phyloP scores from a whole-genome alignment of 129 eudicot genomes.

The Escallonia herrerae region DNA sequence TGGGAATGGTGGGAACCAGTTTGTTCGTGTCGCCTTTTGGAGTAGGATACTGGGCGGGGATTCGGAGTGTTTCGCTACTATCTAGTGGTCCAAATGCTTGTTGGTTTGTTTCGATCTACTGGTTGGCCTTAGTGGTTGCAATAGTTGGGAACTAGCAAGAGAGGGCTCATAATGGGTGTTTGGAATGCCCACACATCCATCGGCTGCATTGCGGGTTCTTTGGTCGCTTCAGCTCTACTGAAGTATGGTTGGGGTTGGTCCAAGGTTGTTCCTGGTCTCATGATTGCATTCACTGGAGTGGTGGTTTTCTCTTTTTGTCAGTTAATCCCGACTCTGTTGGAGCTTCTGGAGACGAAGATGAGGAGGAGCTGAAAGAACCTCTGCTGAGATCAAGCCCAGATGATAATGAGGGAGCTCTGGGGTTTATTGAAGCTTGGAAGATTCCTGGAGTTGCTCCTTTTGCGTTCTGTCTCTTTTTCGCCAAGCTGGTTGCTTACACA shows the following conservation, averaged over 20 bases:
- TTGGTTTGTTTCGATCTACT: slow-evolving; percentile 88
- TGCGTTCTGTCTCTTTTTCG: slow-evolving; percentile 86
- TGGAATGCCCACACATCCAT: slow-evolving; percentile 95
- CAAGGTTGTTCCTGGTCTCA: slow-evolving; percentile 70
- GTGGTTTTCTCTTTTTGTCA: slow-evolving; percentile 64
- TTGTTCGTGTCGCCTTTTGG: slow-evolving; percentile 77
- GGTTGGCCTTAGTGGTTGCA: slow-evolving; percentile 99
- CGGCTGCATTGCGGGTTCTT: slow-evolving; percentile 81
- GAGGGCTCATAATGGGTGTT: slow-evolving; percentile 93
- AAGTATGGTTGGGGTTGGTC: slow-evolving; percentile 99
- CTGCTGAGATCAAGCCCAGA: slow-evolving; percentile 27
- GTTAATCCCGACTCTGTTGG: slow-evolving; percentile 82
- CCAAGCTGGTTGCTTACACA: slow-evolving; percentile 92
- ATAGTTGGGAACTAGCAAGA: slow-evolving; percentile 78
- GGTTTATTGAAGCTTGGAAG: slow-evolving; percentile 86
- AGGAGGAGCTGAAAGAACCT: slow-evolving; percentile 40
- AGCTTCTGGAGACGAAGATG: slow-evolving; percentile 32
- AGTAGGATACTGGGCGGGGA: slow-evolving; percentile 77
- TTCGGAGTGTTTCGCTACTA: slow-evolving; percentile 71
- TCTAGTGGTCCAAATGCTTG: slow-evolving; percentile 77
- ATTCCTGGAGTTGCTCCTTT: slow-evolving; percentile 97
- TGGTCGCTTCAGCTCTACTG: slow-evolving; percentile 71
- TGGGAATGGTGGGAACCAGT: slow-evolving; percentile 98
- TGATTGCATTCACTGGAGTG: slow-evolving; percentile 51
- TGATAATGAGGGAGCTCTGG: slow-evolving; percentile 48